A percentile compares a stretch with the other conserved stretches of the same genome.
Conservation (phyloP, 345 rosid species). For the Citrus maxima region DNA sequence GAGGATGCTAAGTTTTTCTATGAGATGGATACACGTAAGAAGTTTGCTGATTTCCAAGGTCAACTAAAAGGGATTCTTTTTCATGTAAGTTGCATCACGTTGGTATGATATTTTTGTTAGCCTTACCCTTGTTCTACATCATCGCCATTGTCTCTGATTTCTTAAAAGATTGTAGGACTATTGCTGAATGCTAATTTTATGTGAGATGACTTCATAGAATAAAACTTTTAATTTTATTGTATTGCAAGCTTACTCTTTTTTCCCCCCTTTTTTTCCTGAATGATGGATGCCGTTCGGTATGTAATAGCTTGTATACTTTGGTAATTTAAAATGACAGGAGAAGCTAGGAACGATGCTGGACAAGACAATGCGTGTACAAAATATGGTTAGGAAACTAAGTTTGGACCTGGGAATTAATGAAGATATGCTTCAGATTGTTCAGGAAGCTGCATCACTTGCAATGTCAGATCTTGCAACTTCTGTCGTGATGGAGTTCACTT, state of each 20-base stretch:
- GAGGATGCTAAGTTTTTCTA: conserved; percentile 98
- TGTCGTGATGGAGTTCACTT: conserved; percentile 88
- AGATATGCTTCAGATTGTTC: conserved; percentile 48
- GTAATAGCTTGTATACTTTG: conserved; percentile 14
- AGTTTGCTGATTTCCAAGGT: conserved; percentile 60
- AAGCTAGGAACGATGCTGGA: conserved; percentile 95
- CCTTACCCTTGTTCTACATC: neutral
- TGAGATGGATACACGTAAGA: conserved; percentile 74
- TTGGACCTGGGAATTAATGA: conserved; percentile 46
- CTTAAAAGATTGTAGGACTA: neutral
- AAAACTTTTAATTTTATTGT: neutral
- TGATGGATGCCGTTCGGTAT: neutral
- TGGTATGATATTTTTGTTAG: neutral
- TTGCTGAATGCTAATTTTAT: neutral
- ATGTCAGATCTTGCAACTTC: conserved; percentile 95
- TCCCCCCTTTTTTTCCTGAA: neutral
- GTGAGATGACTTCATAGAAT: neutral
- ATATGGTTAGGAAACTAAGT: conserved; percentile 50
- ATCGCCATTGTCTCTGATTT: neutral
- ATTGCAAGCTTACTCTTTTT: neutral
- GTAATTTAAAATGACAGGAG: conserved; percentile 50
- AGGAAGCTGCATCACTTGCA: conserved; percentile 89
- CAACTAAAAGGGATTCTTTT: conserved; percentile 90
- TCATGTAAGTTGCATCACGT: conserved; percentile 60
- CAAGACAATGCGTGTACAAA: conserved; percentile 68